Conservation (phyloP, 202 grass and related monocot genomes). For the Dendrocalamus latiflorus region DNA sequence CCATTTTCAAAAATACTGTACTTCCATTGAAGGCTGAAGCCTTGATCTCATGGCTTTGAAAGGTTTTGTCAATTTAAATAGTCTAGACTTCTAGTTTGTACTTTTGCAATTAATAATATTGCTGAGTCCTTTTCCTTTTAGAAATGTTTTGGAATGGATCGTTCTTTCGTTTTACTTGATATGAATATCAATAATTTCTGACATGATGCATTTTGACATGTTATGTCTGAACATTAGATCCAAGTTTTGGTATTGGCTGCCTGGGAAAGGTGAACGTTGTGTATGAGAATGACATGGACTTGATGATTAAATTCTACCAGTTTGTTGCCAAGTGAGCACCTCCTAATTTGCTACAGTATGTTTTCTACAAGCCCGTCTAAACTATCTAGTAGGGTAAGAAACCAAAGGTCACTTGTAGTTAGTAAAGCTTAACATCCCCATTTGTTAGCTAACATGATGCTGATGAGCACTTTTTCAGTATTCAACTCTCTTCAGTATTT, state of each 20-base stretch:
- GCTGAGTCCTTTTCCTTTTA: background rate
- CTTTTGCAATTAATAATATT: background rate
- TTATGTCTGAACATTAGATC: slow-evolving; percentile 14
- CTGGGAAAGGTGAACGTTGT: slow-evolving; percentile 67
- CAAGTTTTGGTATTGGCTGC: slow-evolving; percentile 72
- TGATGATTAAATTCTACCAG: slow-evolving; percentile 79
- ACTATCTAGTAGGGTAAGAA: background rate
- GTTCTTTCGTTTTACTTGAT: background rate
- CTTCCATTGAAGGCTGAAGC: background rate
- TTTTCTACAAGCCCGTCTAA: background rate
- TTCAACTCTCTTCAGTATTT: background rate
- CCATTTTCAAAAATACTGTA: background rate
- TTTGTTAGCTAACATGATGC: background rate
- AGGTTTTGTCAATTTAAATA: background rate
- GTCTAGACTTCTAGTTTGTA: background rate
- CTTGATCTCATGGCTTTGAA: background rate
- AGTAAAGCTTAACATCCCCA: background rate
- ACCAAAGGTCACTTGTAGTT: background rate
- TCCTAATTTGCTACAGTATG: background rate
- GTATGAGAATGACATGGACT: slow-evolving; percentile 73
- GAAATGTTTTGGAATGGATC: background rate
- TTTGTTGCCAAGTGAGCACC: slow-evolving; percentile 79
- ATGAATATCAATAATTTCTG: background rate
- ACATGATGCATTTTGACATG: slow-evolving; percentile 12
- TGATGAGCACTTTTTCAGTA: background rate